phyloP scores from a whole-genome alignment of 305 asterid genomes.

The Vinca major region DNA sequence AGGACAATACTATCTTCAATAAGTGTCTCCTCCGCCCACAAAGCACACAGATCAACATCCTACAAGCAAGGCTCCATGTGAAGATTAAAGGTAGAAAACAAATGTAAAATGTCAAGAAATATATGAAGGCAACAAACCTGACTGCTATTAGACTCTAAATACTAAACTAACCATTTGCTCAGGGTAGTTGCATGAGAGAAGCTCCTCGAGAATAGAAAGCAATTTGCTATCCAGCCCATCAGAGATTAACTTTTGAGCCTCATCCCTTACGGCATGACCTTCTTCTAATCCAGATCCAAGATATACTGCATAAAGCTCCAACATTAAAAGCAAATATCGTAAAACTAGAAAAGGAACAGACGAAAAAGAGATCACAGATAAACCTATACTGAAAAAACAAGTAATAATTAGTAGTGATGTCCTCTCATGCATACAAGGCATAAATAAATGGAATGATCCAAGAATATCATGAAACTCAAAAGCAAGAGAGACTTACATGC shows the following conservation, averaged over 20 bases:
- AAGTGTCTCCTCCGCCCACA: slow-evolving; percentile 93
- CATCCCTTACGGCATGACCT: slow-evolving; percentile 43
- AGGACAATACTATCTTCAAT: slow-evolving; percentile 76
- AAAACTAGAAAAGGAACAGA: not conserved
- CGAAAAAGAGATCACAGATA: not conserved
- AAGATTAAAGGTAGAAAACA: not conserved
- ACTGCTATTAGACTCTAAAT: not conserved
- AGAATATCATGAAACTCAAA: slow-evolving; percentile 18
- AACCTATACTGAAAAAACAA: not conserved
- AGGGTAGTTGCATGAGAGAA: slow-evolving; percentile 55
- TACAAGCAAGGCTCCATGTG: slow-evolving; percentile 24
- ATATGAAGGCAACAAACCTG: not conserved
- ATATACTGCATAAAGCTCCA: slow-evolving; percentile 24
- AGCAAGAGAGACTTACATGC: slow-evolving; percentile 53
- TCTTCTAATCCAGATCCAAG: slow-evolving; percentile 41
- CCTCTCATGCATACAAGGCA: not conserved
- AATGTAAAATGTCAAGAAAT: not conserved
- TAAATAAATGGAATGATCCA: not conserved
- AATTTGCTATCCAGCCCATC: slow-evolving; percentile 59
- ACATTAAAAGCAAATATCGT: not conserved
- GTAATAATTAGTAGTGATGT: not conserved
- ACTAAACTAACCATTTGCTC: slow-evolving; percentile 64
- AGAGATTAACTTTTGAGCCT: slow-evolving; percentile 60
- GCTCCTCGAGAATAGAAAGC: slow-evolving; percentile 57
- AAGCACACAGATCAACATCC: slow-evolving; percentile 68